Percentiles rank a stretch among this genome's conserved stretches.
Conservation (phyloP, 768 basidiomycete genomes). For the Russula sp. region DNA sequence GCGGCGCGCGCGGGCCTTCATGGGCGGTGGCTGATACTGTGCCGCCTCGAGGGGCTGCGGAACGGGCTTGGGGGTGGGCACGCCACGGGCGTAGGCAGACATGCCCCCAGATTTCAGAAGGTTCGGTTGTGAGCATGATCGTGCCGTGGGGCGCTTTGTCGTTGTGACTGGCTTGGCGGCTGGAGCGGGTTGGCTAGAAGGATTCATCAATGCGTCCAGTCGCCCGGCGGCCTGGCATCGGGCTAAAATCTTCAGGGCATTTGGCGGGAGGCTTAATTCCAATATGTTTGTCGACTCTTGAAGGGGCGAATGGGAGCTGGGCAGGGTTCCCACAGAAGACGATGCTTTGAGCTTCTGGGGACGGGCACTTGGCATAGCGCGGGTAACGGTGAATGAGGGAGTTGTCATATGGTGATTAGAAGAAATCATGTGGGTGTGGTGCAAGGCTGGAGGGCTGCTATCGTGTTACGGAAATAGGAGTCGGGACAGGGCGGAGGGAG, state of each 20-base stretch:
- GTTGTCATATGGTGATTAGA: neutral
- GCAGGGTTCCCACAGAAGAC: neutral
- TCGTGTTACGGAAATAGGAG: neutral
- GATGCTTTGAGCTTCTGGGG: neutral
- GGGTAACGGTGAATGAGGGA: neutral
- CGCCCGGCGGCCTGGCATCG: neutral
- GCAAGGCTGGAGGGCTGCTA: neutral
- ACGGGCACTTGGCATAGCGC: neutral
- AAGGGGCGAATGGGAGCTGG: neutral
- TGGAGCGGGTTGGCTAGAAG: neutral
- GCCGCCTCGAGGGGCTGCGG: constrained; percentile 4
- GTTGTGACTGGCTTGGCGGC: neutral
- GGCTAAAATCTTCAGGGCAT: neutral
- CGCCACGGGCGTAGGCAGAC: neutral
- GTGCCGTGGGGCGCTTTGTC: neutral
- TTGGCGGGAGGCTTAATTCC: neutral
- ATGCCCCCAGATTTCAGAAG: neutral
- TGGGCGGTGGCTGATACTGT: neutral
- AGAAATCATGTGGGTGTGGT: neutral
- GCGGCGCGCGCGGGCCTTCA: constrained; percentile 4
- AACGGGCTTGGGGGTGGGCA: constrained; percentile 1
- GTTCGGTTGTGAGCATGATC: constrained; percentile 1
- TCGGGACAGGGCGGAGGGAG: neutral
- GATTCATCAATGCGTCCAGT: neutral
- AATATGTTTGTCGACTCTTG: neutral